Base-by-base conservation (phyloP, 306 rosid genomes). In the Fagus crenata region DNA sequence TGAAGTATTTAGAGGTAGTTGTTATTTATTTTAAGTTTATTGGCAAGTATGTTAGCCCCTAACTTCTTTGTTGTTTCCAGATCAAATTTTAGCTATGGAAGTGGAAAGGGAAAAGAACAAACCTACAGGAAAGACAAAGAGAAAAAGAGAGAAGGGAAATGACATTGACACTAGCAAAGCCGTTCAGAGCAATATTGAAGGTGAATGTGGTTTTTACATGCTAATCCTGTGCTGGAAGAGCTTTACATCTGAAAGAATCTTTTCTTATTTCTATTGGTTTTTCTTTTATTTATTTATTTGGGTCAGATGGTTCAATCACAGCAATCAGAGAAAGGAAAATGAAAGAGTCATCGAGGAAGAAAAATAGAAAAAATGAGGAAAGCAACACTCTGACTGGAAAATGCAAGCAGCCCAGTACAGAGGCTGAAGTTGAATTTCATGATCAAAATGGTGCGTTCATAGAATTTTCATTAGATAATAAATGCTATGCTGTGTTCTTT, bases 391-490 rank as follows among this genome's bases (percentile, higher is more conserved):
- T 77, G 69, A 81, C 37, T 71, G 74, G 51, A 53, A 39, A 72
- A 71, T 13, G 32, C 65, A 77, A 39, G 59, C 74, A 63, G 7
- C 36, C 31, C 33, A 42, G 15, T 14, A 51, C 39, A 0, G 71
- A 79, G 65, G 70, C 32, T 18, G 81, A 69, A 41, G 82, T 75
- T 69, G 82, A 73, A 80, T 74, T 73, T 46, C 49, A 61, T 14
- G 84, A 83, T 56, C 35, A 74, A 68, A 68, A 31, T 53, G 89
- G 96, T 89, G 63, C 49, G 85, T 77, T 73, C 28, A 3, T 71
- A 37, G 37, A 53, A 42, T 18, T 35, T 14, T 71, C 31, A 1
- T 46, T 32, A 7, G 17, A 69, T 43, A 37, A 7, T 65, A 18
- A 9, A 46, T 46, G 51, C 14, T 9, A 49, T 74, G 36, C 33